Base-by-base conservation (phyloP, 371 early-diverging fungal species). In the Coemansia sp. region DNA sequence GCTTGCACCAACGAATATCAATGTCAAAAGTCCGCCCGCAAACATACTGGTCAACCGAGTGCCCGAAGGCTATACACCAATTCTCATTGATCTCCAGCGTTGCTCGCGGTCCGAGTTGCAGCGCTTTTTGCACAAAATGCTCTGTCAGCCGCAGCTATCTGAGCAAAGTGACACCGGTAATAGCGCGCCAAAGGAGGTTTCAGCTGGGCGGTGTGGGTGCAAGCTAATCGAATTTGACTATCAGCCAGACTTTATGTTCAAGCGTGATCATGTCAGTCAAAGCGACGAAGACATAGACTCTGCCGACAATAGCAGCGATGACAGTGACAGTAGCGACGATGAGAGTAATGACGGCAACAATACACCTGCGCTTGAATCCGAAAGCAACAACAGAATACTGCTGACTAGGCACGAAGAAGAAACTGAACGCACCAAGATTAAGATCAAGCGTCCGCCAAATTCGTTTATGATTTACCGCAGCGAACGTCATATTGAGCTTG, bases 391-490 rank as follows among this genome's bases (percentile, higher is more conserved):
- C 28, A 60, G 44, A 50, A 55, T 18, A 47, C n/a, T 57, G 11
- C 40, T 26, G 56, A 12, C 42, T 51, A 30, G 48, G 21, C 16
- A 44, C 28, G 11, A 71, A 52, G 30, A 20, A 42, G 66, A 59
- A 25, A 59, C 60, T 8, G 72, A 70, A 51, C 62, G 60, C 8
- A 65, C 65, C 12, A 59, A 59, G 30, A 77, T 77, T 23, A 72
- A 62, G 28, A 77, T 77, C 55, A 78, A 78, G 65, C 62, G 78
- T 5, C 75, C 78, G 42, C 75, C 74, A 16, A 78, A 78, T 53
- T 67, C 78, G 50, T 77, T 77, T 55, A 77, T 77, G 66, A 65
- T 77, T 18, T 77, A 72, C 40, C 68, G 78, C 21, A 72, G 78
- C 56, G 51, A 62, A 18, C 78, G 69, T 4, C 78, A 77, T 51